These are phyloP conservation scores for Candida broadrunensis DNA, from an alignment of 805 yeast genomes.

Conservation along the genomic window DNA sequence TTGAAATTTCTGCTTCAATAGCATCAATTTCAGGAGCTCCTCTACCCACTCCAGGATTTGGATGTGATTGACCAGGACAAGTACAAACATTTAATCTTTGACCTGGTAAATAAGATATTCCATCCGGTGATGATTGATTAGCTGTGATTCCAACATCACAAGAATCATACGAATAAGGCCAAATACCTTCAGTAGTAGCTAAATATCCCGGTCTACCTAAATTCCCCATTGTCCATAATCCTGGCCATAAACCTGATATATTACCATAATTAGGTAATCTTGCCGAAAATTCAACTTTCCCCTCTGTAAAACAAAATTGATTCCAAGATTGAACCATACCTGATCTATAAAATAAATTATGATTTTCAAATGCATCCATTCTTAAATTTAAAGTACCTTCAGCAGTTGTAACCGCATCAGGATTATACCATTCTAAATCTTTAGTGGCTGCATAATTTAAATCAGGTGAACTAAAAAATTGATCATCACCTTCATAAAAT, in stretches of 20 bases:
- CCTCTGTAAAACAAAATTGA: constrained; percentile 34
- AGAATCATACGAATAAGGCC: constrained; percentile 38
- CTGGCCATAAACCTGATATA: constrained; percentile 39
- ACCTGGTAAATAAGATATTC: constrained; percentile 39
- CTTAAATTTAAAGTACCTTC: constrained; percentile 32
- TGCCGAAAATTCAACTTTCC: constrained; percentile 28
- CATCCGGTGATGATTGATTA: constrained; percentile 39
- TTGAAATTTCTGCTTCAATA: constrained; percentile 76
- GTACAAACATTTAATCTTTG: constrained; percentile 33
- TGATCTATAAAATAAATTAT: constrained; percentile 32
- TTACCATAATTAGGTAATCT: constrained; percentile 33
- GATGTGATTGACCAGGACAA: constrained; percentile 35
- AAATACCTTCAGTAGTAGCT: constrained; percentile 36
- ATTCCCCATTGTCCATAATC: constrained; percentile 40
- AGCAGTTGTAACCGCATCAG: constrained; percentile 38
- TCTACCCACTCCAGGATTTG: constrained; percentile 33
- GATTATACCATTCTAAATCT: constrained; percentile 45
- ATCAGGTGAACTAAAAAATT: constrained; percentile 40
- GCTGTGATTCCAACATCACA: constrained; percentile 41
- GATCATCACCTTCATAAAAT: constrained; percentile 44
- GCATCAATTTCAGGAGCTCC: constrained; percentile 76
- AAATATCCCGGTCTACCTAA: constrained; percentile 36
- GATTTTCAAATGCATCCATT: constrained; percentile 36
- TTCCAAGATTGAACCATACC: constrained; percentile 42
- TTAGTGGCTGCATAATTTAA: constrained; percentile 40